Evolutionary conservation across 805 yeast genomes (phyloP), one percentile per base, ranked within the genome.

Genomic region (Ogataea haglerorum): DNA sequence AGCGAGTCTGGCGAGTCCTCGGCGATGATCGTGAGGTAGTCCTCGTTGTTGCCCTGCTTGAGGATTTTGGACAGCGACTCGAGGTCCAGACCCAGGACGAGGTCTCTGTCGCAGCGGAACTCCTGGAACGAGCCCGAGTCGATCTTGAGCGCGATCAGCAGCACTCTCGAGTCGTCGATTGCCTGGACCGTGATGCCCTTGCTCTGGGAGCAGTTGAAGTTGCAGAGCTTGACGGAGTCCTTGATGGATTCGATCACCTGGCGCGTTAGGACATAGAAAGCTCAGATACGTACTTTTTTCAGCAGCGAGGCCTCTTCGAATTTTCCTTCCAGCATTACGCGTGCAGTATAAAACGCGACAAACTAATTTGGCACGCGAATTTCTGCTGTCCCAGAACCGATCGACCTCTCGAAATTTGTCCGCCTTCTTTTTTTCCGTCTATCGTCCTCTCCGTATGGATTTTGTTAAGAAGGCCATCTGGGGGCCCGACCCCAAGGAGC

Each of bases 401-500:
- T 35, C 38, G 38, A 35, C 38, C 33, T 32, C 12, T 10, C n/a
- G 19, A 30, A 6, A 26, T 9, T 25, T 21, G 23, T 26, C 17
- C 14, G 26, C 40, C 19, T 19, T 27, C 10, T 31, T 15, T 27
- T 21, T 17, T 33, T 23, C 29, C 7, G 28, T 10, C 22, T 27
- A 22, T 32, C 29, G 18, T 15, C 37, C 36, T 26, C 10, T 15
- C 18, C 10, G n/a, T 10, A 91, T 91, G 98, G 88, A 91, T 58
- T 83, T 72, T 60, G 61, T 91, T 24, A 90, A 87, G 66, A 81
- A 82, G 58, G 85, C 90, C 4, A 82, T 91, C 27, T 91, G 95
- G 84, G 99, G 99, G 0, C 97, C 98, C 0, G 96, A 90, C 58
- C 96, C 97, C 30, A 82, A 83, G 56, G 98, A 87, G 55, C 95